These are phyloP conservation scores for Rubia peregrina DNA, from an alignment of 305 asterid genomes.

Conservation along the genomic window DNA sequence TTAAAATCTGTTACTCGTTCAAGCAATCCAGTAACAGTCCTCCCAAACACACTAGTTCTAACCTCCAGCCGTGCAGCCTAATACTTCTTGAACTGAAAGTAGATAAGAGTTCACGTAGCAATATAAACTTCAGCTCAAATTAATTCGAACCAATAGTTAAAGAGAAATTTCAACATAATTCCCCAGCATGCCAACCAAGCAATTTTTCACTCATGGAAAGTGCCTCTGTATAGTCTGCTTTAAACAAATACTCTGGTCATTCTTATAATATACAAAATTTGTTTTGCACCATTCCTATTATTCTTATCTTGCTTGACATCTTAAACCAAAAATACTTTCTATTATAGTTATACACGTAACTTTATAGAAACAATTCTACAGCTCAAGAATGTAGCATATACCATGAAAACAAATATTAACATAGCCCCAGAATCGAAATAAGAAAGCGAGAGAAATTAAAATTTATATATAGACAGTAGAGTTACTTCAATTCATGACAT, in stretches of 20 bases:
- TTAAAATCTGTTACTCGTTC: neutral
- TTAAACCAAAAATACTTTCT: neutral
- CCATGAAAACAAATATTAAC: neutral
- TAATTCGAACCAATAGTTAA: neutral
- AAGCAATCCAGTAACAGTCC: neutral
- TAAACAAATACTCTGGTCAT: neutral
- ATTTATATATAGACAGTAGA: neutral
- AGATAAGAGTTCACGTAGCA: neutral
- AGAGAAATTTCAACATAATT: neutral
- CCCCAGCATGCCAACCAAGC: neutral
- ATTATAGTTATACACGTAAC: too few relatives aligned
- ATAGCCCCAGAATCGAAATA: neutral
- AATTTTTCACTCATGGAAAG: neutral
- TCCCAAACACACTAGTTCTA: neutral
- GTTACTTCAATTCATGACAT: slow-evolving; percentile 5
- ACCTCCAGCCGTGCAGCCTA: neutral
- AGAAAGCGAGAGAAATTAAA: neutral
- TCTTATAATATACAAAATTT: neutral
- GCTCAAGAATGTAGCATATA: neutral
- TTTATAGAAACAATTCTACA: too few relatives aligned
- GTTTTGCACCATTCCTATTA: neutral
- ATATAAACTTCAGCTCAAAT: neutral
- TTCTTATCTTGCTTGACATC: neutral
- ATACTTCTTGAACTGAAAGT: neutral
- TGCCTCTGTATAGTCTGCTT: neutral